Base-by-base conservation (phyloP, 1,284 basidiomycete genomes). In the Papiliotrema terrestris region DNA sequence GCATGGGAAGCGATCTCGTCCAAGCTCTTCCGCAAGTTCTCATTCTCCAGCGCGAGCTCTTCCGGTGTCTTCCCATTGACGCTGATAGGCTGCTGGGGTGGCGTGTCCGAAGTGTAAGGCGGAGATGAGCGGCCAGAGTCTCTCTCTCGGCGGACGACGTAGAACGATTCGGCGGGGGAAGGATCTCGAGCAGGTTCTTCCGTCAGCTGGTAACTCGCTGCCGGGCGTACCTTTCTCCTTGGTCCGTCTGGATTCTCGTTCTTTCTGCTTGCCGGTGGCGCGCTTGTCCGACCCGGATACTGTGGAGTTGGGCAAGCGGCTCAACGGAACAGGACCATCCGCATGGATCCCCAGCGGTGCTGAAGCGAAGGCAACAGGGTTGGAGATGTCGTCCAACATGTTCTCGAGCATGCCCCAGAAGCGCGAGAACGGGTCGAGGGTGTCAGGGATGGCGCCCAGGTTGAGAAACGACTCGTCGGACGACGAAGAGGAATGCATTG, bases 401-500 rank as follows among this genome's bases (percentile, higher is more conserved):
- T 71, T 75, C 52, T 78, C 75, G 20, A 78, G 57, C 60, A 72
- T 72, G 8, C 69, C 73, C 77, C 77, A 78, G 58, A 78, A 78
- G n/a, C 73, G 55, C 1, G 60, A 63, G 57, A 77, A 78, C 4
- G 75, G 75, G 52, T 78, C 76, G 1, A 67, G 51, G 0, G 68
- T 66, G 37, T 74, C 72, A 2, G 73, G 68, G 1, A 60, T 47
- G 4, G 60, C 60, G 1, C 69, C 70, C 1, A 71, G 65, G 38
- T 72, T 55, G 19, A 71, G 51, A 45, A 62, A 74, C 2, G 65
- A 68, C 51, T 71, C 71, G 37, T 62, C 63, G 11, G 68, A 69
- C 1, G 71, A 73, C 0, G 63, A 64, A n/a, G 67, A 69, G 0
- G 70, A 73, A 50, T 67, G 55, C 8, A 73, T 50, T 8, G 70